phyloP scores from a whole-genome alignment of 306 rosid genomes.

The Cicer pinnatifidum region DNA sequence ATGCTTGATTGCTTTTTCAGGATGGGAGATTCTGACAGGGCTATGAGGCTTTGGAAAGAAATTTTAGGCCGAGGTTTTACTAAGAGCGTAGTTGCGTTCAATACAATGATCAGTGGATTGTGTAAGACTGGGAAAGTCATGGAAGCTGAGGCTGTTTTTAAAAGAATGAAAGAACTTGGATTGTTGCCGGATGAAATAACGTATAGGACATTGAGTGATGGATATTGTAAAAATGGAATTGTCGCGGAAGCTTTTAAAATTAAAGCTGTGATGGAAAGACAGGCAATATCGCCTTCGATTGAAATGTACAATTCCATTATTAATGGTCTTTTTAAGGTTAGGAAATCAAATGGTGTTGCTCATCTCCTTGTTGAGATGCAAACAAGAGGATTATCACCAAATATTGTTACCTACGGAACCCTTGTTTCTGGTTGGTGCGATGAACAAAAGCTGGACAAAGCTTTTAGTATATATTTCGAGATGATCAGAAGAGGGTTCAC shows the following conservation, averaged over 20 bases:
- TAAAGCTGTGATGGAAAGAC: conserved; percentile 64
- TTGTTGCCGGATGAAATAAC: conserved; percentile 74
- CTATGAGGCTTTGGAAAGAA: conserved; percentile 68
- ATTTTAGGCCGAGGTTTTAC: conserved; percentile 62
- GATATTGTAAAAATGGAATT: conserved; percentile 69
- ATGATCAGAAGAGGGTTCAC: conserved; percentile 68
- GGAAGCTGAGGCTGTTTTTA: conserved; percentile 67
- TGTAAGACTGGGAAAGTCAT: conserved; percentile 78
- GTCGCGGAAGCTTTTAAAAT: conserved; percentile 67
- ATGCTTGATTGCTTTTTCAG: conserved; percentile 72
- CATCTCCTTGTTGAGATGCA: conserved; percentile 71
- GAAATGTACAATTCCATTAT: conserved; percentile 89
- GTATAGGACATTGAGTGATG: conserved; percentile 71
- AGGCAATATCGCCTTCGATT: conserved; percentile 56
- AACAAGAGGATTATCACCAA: conserved; percentile 63
- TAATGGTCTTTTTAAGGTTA: conserved; percentile 64
- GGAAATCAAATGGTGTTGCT: conserved; percentile 52
- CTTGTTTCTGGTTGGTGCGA: conserved; percentile 87
- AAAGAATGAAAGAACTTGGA: conserved; percentile 78
- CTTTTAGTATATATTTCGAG: conserved; percentile 66
- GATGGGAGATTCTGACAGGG: conserved; percentile 63
- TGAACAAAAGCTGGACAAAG: conserved; percentile 73
- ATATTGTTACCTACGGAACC: conserved; percentile 72
- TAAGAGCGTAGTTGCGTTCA: conserved; percentile 62
- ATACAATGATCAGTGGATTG: conserved; percentile 75